These are phyloP conservation scores for Phalaenopsis equestris DNA, from an alignment of 106 monocot genomes.

Conservation along the genomic window DNA sequence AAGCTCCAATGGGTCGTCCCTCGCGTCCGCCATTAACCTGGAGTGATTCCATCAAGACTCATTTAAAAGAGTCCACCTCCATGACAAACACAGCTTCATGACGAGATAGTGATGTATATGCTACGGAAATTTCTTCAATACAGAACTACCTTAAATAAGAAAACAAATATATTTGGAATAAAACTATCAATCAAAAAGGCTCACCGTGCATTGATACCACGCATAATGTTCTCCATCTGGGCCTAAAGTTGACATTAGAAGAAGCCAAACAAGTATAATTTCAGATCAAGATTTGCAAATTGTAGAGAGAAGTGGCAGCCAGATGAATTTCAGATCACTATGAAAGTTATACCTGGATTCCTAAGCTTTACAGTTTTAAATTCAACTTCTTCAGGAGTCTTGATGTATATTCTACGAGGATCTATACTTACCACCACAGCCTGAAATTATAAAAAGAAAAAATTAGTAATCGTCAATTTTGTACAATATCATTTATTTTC, in stretches of 20 bases:
- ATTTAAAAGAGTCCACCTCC: background rate
- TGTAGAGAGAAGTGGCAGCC: background rate
- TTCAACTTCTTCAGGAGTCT: slow-evolving; percentile 68
- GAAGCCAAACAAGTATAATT: background rate
- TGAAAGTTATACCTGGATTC: slow-evolving; percentile 46
- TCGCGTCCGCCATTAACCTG: slow-evolving; percentile 94
- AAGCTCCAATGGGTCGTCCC: slow-evolving; percentile 91
- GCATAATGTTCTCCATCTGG: slow-evolving; percentile 92
- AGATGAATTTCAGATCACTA: background rate
- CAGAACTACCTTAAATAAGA: background rate
- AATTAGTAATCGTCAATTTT: background rate
- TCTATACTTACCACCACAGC: slow-evolving; percentile 98
- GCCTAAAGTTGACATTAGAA: slow-evolving; percentile 39
- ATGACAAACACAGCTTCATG: background rate
- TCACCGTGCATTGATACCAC: slow-evolving; percentile 98
- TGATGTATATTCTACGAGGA: slow-evolving; percentile 76
- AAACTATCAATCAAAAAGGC: background rate
- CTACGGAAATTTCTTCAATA: background rate
- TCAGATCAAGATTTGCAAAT: background rate
- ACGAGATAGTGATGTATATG: background rate
- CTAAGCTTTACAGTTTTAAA: slow-evolving; percentile 64
- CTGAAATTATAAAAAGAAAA: slow-evolving; percentile 24
- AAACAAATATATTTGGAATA: background rate
- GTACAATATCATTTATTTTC: background rate
- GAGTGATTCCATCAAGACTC: background rate